These are phyloP conservation scores for Omphalotus olearius DNA, from an alignment of 1,284 basidiomycete species.

Conservation along the genomic window DNA sequence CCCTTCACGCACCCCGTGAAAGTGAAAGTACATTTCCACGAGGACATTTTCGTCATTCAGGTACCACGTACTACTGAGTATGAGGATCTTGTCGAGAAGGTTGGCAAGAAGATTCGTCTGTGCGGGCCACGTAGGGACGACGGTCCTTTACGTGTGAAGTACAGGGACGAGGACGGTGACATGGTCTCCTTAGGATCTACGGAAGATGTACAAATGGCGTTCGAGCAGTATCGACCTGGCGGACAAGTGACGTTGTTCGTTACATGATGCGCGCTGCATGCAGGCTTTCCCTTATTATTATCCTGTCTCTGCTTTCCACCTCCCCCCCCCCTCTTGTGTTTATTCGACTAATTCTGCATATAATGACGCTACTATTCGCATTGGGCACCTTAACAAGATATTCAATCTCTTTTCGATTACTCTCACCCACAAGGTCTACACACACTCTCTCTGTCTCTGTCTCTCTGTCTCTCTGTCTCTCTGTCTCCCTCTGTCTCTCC, in stretches of 20 bases:
- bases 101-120: constrained; percentile 87
- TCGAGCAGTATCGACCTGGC: constrained; percentile 71
- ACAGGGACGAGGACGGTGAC: constrained; percentile 90
- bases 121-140: constrained; percentile 77
- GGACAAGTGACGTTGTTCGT: constrained; percentile 76
- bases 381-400: constrained; percentile 9
- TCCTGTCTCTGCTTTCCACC: not conserved
- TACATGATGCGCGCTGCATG: constrained; percentile 36
- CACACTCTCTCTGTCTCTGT: too few relatives aligned
- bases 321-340: constrained; percentile 8
- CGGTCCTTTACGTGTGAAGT: constrained; percentile 79
- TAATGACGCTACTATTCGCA: constrained; percentile 12
- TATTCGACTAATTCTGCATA: constrained; percentile 12
- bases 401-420: constrained; percentile 9
- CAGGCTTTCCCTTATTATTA: constrained; percentile 5
- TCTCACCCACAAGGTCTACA: constrained; percentile 10
- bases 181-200: constrained; percentile 81
- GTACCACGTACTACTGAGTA: constrained; percentile 77
- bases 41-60: constrained; percentile 91
- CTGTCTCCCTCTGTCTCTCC: too few relatives aligned
- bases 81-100: constrained; percentile 81
- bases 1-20: constrained; percentile 52
- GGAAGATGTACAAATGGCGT: constrained; percentile 89
- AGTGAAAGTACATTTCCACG: constrained; percentile 85
- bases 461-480: too few relatives aligned